phyloP scores from a whole-genome alignment of 441 rosid species.

The Bruguiera hainesii region DNA sequence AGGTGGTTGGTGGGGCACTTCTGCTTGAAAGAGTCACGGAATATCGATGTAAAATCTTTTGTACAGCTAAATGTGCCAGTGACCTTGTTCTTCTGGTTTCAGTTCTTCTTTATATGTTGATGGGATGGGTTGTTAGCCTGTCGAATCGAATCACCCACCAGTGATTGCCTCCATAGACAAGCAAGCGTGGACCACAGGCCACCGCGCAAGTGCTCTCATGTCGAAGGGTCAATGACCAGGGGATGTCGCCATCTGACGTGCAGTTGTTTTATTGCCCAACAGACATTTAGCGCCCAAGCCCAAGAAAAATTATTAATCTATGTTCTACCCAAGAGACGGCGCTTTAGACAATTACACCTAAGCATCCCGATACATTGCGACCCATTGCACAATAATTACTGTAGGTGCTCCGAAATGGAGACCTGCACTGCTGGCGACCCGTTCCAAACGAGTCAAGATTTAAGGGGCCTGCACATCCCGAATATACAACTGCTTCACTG shows the following conservation, averaged over 20 bases:
- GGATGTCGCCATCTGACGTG: too few species aligned
- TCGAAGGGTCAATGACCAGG: too few species aligned
- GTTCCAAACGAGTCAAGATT: conserved; percentile 14
- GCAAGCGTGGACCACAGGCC: too few species aligned
- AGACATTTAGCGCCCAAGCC: too few species aligned
- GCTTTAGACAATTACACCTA: conserved; percentile 2
- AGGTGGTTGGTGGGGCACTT: background rate
- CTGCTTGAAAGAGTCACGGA: conserved; percentile 15
- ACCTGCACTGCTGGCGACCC: conserved; percentile 21
- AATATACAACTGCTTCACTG: background rate
- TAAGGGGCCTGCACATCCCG: background rate
- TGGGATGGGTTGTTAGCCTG: background rate
- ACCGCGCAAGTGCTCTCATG: too few species aligned
- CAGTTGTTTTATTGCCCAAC: too few species aligned
- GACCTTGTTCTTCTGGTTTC: background rate
- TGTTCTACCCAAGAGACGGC: background rate
- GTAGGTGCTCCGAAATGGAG: background rate
- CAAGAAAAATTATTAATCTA: too few species aligned
- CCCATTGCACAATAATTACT: background rate
- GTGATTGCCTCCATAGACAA: too few species aligned
- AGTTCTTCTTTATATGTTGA: background rate
- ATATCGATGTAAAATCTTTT: conserved; percentile 27
- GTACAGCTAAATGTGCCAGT: conserved; percentile 30
- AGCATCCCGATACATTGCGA: background rate
- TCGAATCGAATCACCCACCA: too few species aligned